Percentiles rank a stretch among this genome's conserved stretches.
Conservation (phyloP, 2,329 filamentous ascomycete genomes). For the Monosporascus cannonballus region DNA sequence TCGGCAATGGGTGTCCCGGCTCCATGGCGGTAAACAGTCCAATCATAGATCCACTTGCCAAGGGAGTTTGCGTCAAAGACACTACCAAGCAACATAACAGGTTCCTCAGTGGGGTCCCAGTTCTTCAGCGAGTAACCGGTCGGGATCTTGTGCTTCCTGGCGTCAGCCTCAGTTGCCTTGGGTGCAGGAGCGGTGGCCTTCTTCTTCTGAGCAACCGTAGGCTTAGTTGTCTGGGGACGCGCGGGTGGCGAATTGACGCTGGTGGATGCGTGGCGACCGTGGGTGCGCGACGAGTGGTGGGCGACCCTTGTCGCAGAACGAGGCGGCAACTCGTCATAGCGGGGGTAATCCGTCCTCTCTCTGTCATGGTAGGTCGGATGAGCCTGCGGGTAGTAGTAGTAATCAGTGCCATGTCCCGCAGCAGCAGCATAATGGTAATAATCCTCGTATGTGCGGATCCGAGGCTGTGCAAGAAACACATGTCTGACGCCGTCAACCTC, state of each 20-base stretch:
- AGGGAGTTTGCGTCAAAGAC: constrained; percentile 97
- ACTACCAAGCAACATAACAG: constrained; percentile 88
- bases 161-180: constrained; percentile 54
- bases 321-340: constrained; percentile 31
- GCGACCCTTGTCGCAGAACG: constrained; percentile 34
- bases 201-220: constrained; percentile 35
- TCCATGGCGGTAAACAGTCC: constrained; percentile 89
- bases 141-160: constrained; percentile 67
- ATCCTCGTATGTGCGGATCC: constrained; percentile 28
- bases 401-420: constrained; percentile 54
- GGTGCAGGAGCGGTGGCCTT: constrained; percentile 26
- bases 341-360: constrained; percentile 35
- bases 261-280: constrained; percentile 41
- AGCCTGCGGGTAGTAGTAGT: constrained; percentile 49
- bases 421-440: constrained; percentile 34
- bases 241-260: constrained; percentile 31
- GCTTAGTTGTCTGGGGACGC: constrained; percentile 47
- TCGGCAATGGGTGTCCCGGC: constrained; percentile 79
- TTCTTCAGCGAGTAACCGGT: constrained; percentile 92
- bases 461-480: constrained; percentile 45
- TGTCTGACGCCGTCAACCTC: constrained; percentile 48
- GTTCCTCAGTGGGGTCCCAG: constrained; percentile 92
- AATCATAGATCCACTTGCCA: constrained; percentile 99
- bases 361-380: constrained; percentile 29
- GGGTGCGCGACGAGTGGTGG: constrained; percentile 24